These are phyloP conservation scores for Apodospora peruviana DNA, from an alignment of 495 filamentous ascomycete species.

Conservation along the genomic window DNA sequence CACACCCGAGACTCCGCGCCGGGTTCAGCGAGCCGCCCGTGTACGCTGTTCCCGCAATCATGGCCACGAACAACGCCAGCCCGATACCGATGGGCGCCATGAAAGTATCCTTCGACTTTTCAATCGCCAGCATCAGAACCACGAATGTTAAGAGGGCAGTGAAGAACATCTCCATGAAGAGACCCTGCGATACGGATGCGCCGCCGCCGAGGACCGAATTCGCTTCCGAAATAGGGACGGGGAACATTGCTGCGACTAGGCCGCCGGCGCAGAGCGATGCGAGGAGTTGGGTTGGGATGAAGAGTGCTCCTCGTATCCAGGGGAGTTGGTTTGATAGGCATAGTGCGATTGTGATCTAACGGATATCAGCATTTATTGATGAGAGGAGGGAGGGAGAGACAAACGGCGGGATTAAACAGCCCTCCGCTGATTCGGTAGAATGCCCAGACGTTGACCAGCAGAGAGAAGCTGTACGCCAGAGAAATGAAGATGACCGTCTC, in stretches of 20 bases:
- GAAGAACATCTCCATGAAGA: slow-evolving; percentile 69
- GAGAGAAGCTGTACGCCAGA: slow-evolving; percentile 50
- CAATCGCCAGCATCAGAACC: slow-evolving; percentile 68
- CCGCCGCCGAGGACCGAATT: slow-evolving; percentile 51
- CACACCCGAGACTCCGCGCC: slow-evolving; percentile 47
- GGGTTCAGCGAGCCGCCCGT: slow-evolving; percentile 54
- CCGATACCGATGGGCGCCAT: slow-evolving; percentile 72
- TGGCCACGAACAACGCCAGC: slow-evolving; percentile 60
- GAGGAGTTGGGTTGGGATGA: slow-evolving; percentile 49
- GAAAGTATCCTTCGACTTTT: slow-evolving; percentile 70
- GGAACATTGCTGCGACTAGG: slow-evolving; percentile 48
- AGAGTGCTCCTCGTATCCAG: slow-evolving; percentile 39
- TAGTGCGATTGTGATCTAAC: slow-evolving; percentile 44
- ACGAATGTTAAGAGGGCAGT: slow-evolving; percentile 66
- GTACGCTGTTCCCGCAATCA: slow-evolving; percentile 54
- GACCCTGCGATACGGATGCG: slow-evolving; percentile 55
- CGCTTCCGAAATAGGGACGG: slow-evolving; percentile 42
- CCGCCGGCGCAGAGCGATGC: slow-evolving; percentile 49
- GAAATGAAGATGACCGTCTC: slow-evolving; percentile 24
- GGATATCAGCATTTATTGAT: not conserved
- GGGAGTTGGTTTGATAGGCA: slow-evolving; percentile 43
- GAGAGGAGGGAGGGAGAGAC: slow-evolving; percentile 10
- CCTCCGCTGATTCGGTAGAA: slow-evolving; percentile 63
- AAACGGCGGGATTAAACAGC: slow-evolving; percentile 60
- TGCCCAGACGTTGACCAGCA: slow-evolving; percentile 61